Conservation (phyloP, 2,329 filamentous ascomycete genomes). For the Hortaea werneckii region DNA sequence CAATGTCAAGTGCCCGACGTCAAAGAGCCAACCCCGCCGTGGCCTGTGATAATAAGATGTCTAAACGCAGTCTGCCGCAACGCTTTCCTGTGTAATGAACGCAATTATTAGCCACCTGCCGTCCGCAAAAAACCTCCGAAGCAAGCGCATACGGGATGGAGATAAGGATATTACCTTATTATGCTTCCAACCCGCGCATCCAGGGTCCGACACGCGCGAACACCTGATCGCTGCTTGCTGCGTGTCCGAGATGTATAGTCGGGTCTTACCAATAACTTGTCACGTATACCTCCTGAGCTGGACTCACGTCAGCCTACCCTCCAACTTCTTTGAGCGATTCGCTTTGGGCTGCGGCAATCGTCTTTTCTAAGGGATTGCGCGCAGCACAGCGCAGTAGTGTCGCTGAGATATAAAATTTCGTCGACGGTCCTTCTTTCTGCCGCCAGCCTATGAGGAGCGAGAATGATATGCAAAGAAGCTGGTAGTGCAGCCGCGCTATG, state of each 20-base stretch:
- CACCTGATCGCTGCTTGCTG: background rate
- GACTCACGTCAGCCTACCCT: constrained; percentile 6
- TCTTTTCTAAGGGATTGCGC: background rate
- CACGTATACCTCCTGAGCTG: background rate
- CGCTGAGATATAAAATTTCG: background rate
- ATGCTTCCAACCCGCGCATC: background rate
- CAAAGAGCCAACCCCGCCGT: background rate
- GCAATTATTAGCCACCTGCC: background rate
- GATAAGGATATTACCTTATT: background rate
- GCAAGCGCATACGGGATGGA: background rate
- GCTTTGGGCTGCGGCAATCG: background rate
- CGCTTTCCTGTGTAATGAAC: background rate
- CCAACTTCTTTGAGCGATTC: background rate
- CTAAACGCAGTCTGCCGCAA: background rate
- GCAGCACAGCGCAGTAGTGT: background rate
- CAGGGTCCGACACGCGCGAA: background rate
- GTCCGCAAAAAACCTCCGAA: background rate
- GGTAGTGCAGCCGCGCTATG: background rate
- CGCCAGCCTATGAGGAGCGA: background rate
- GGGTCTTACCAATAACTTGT: constrained; percentile 2
- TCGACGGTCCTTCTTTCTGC: background rate
- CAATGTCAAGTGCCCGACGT: constrained; percentile 2
- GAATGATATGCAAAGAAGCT: background rate
- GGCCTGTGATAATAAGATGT: background rate
- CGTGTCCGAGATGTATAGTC: background rate